phyloP scores from a whole-genome alignment of 179 eudicot genomes.

The Beta macrorhiza region DNA sequence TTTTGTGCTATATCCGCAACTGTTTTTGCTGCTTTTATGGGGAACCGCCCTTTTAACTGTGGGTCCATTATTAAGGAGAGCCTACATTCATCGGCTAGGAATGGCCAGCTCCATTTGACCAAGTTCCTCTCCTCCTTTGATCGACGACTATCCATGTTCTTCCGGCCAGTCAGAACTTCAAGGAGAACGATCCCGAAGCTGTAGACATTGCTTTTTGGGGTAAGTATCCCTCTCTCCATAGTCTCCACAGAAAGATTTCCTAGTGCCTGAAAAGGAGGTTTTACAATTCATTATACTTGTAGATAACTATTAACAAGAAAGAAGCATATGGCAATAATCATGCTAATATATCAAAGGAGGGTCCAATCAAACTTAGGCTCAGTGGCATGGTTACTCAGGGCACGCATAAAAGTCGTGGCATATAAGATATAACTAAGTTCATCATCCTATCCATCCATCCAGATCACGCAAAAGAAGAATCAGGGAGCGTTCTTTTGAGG shows the following conservation, averaged over 20 bases:
- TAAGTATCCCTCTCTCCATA: constrained; percentile 73
- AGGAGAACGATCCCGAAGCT: constrained; percentile 88
- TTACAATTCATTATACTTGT: constrained; percentile 1
- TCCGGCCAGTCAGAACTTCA: constrained; percentile 84
- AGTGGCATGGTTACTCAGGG: not conserved
- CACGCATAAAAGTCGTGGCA: not conserved
- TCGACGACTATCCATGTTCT: constrained; percentile 62
- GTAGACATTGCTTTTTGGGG: constrained; percentile 95
- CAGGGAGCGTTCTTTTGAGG: too few relatives aligned
- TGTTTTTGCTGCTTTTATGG: constrained; percentile 70
- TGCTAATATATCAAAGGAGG: not conserved
- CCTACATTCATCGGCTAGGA: constrained; percentile 74
- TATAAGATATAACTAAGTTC: not conserved
- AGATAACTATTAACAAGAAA: not conserved
- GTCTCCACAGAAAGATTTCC: constrained; percentile 84
- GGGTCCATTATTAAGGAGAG: constrained; percentile 88
- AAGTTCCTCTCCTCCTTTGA: constrained; percentile 85
- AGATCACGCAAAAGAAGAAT: not conserved
- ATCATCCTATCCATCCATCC: not conserved
- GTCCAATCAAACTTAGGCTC: not conserved
- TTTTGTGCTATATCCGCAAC: constrained; percentile 80
- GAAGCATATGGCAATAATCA: not conserved
- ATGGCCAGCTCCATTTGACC: constrained; percentile 87
- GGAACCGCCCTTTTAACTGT: constrained; percentile 82
- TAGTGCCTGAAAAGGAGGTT: constrained; percentile 52